Conservation (phyloP, 306 rosid genomes). For the Aeschynomene evenia region DNA sequence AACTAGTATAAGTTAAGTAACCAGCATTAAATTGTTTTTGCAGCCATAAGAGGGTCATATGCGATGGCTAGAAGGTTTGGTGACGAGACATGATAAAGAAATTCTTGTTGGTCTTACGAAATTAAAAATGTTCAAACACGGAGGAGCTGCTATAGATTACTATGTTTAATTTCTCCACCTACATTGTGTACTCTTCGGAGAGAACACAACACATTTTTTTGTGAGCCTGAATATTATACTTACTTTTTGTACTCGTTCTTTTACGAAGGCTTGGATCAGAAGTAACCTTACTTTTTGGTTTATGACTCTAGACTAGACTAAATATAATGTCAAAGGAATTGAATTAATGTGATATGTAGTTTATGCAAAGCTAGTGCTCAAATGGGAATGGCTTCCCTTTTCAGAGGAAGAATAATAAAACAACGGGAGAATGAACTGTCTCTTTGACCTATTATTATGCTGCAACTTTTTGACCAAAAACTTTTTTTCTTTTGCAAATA, state of each 20-base stretch:
- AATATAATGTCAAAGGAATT: neutral
- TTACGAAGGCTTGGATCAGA: neutral
- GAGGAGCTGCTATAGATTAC: neutral
- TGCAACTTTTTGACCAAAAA: neutral
- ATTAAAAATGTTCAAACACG: neutral
- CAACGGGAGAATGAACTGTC: neutral
- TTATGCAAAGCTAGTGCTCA: no score
- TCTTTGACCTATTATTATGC: neutral
- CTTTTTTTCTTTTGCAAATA: neutral
- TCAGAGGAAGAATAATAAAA: no score
- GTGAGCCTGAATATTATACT: no score
- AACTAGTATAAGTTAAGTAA: neutral
- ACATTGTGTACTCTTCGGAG: neutral
- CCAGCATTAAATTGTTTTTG: neutral
- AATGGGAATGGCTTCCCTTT: no score
- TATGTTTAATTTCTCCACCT: neutral
- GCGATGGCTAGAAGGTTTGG: neutral
- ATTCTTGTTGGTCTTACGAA: neutral
- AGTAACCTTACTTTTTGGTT: neutral
- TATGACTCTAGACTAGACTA: neutral
- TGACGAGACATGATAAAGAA: neutral
- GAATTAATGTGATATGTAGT: neutral
- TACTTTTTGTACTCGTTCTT: neutral
- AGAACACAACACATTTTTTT: neutral
- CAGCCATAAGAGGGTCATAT: neutral